Evolutionary conservation across 345 rosid species (phyloP), one percentile per base, ranked within the genome.

Genomic region (Rhizophora apiculata): DNA sequence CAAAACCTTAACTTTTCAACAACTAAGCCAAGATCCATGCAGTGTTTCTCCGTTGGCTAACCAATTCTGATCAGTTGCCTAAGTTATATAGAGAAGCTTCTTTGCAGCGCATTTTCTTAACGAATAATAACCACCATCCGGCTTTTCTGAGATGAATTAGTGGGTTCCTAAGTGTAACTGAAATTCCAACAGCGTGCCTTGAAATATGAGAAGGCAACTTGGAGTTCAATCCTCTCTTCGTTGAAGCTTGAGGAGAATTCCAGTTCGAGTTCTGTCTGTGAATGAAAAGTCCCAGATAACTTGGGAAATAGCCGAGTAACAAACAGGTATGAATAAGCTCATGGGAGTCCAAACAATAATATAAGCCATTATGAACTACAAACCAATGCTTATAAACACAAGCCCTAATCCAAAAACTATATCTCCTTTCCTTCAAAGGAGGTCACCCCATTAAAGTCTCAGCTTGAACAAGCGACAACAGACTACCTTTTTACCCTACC

Each of bases 91-190:
- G 52, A 69, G 94, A 88, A 52, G 66, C 77, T 31, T 82, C 96
- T 13, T 66, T 93, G 82, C 91, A 82, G 63, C 94, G 89, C 71
- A 74, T 91, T 48, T 93, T 93, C 78, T 74, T 93, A 76, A 84
- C 88, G 87, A 93, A 91, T 89, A 90, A 93, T 62, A 73, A 91
- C 32, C 85, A 93, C 71, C 91, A 93, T 89, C 89, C 91, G 88
- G 85, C 94, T n/a, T n/a, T n/a, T n/a, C n/a, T n/a, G 89, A 32
- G 94, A 87, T 61, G 87, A 83, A 27, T 32, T 6, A 32, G 6
- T 93, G 98, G 96, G 85, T 81, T 62, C 75, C 88, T 46, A 91
- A 85, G 74, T 88, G 81, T 74, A 91, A 89, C 76, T 77, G 88
- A 91, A 85, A 68, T 84, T 91, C 79, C 97, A 89, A 60, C 88